Percentiles rank a stretch among this genome's conserved stretches.
phyloP scores from a whole-genome alignment of 768 basidiomycete species.

The Russula olivacea region DNA sequence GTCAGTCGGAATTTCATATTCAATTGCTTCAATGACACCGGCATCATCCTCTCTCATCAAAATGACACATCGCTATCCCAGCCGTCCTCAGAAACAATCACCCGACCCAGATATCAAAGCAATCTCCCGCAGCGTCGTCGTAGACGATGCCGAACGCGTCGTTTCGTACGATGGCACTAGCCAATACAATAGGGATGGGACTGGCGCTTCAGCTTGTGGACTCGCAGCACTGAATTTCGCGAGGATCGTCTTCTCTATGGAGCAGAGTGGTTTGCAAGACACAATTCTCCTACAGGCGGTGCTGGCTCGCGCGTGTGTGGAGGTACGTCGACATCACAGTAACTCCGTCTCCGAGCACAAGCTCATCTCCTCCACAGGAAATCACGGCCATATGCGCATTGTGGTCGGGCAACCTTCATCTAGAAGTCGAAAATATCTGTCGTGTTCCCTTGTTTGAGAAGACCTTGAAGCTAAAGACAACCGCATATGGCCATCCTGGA shows the following conservation, averaged over 20 bases:
- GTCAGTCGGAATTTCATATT: neutral
- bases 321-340: constrained; percentile 31
- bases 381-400: constrained; percentile 49
- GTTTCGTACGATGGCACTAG: constrained; percentile 48
- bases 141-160: constrained; percentile 32
- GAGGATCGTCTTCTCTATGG: constrained; percentile 41
- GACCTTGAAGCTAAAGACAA: constrained; percentile 34
- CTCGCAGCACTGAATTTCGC: constrained; percentile 63
- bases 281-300: constrained; percentile 34
- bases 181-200: constrained; percentile 42
- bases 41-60: neutral
- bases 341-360: neutral
- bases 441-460: constrained; percentile 44
- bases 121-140: constrained; percentile 1
- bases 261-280: constrained; percentile 31
- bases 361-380: constrained; percentile 36
- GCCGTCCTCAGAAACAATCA: neutral
- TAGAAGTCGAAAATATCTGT: constrained; percentile 53
- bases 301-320: constrained; percentile 32
- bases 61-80: constrained; percentile 33
- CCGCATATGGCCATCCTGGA: constrained; percentile 36
- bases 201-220: constrained; percentile 53
- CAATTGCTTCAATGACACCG: neutral
- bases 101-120: neutral
- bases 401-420: constrained; percentile 49